A percentile compares a stretch with the other conserved stretches of the same genome.
Evolutionary conservation across 108 stramenopile species (phyloP).

Genomic region (Nitzschia inconspicua): DNA sequence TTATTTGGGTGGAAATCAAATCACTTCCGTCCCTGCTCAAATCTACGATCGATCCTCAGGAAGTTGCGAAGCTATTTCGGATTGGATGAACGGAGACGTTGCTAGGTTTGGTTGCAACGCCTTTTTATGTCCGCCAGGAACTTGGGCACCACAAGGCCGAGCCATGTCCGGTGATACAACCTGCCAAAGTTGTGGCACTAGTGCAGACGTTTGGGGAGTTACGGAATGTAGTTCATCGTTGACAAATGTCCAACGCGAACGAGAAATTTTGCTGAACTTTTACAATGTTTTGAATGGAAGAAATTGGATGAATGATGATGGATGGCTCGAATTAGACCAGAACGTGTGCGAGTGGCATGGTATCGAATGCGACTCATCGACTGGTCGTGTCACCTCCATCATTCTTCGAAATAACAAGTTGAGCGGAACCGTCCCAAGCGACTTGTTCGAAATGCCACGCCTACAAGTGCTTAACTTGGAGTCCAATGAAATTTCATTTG

Average conservation of each 20-base stretch:
- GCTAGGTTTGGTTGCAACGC: slow-evolving; percentile 61
- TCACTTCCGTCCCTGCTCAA: slow-evolving; percentile 21
- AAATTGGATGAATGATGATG: slow-evolving; percentile 23
- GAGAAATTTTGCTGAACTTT: slow-evolving; percentile 40
- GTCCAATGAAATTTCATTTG: slow-evolving; percentile 26
- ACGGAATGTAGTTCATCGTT: slow-evolving; percentile 22
- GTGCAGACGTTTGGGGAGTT: slow-evolving; percentile 15
- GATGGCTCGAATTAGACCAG: slow-evolving; percentile 26
- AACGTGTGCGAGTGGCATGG: slow-evolving; percentile 68
- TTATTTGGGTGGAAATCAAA: slow-evolving; percentile 37
- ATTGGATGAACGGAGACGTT: slow-evolving; percentile 63
- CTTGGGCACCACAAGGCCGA: slow-evolving; percentile 43
- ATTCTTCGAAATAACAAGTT: slow-evolving; percentile 61
- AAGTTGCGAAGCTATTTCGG: slow-evolving; percentile 8
- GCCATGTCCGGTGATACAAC: slow-evolving; percentile 8
- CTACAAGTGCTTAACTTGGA: slow-evolving; percentile 26
- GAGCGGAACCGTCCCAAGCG: slow-evolving; percentile 21
- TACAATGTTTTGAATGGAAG: slow-evolving; percentile 35
- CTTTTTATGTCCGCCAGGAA: slow-evolving; percentile 70
- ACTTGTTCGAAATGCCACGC: slow-evolving; percentile 24
- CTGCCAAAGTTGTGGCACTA: slow-evolving; percentile 1
- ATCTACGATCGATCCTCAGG: slow-evolving; percentile 21
- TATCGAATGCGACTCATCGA: slow-evolving; percentile 45
- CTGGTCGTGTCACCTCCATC: slow-evolving; percentile 46
- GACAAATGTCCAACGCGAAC: slow-evolving; percentile 28